A percentile compares a stretch with the other conserved stretches of the same genome.
These are phyloP conservation scores for Aspergillus hortae DNA, from an alignment of 2,329 filamentous ascomycete species.

Conservation along the genomic window DNA sequence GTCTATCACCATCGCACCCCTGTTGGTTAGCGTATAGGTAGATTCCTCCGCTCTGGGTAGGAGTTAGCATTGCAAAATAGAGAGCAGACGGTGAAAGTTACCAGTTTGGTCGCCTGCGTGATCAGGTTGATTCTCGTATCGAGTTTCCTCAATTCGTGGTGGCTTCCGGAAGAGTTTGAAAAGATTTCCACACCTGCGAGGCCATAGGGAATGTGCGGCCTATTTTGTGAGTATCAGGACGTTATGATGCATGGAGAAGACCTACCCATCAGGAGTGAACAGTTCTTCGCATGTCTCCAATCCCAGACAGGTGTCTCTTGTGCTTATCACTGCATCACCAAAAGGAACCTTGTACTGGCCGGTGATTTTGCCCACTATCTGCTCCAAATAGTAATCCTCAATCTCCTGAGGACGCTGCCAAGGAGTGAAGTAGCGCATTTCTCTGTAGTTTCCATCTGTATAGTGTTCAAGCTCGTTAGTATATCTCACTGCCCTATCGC, in stretches of 20 bases:
- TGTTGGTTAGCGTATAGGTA: slow-evolving; percentile 62
- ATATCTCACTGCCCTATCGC: neutral
- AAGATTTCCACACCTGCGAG: slow-evolving; percentile 67
- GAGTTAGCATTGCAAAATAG: slow-evolving; percentile 3
- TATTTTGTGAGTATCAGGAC: slow-evolving; percentile 22
- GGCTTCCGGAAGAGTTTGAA: slow-evolving; percentile 66
- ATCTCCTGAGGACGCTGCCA: slow-evolving; percentile 56
- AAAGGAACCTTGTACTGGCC: slow-evolving; percentile 59
- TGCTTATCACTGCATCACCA: slow-evolving; percentile 64
- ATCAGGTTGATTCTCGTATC: slow-evolving; percentile 63
- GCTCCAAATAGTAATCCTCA: slow-evolving; percentile 64
- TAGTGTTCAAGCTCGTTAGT: neutral
- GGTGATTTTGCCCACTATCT: slow-evolving; percentile 55
- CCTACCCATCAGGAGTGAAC: slow-evolving; percentile 52
- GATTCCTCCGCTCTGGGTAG: slow-evolving; percentile 41
- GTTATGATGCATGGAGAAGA: slow-evolving; percentile 4
- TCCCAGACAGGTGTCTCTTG: slow-evolving; percentile 61
- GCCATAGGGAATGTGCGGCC: slow-evolving; percentile 58
- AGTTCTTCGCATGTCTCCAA: slow-evolving; percentile 67
- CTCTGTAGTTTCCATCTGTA: slow-evolving; percentile 60
- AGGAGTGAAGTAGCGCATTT: slow-evolving; percentile 61
- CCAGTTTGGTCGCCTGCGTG: slow-evolving; percentile 55
- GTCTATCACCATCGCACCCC: slow-evolving; percentile 57
- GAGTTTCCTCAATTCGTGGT: slow-evolving; percentile 66
- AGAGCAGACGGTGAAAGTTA: slow-evolving; percentile 1